A percentile compares a stretch with the other conserved stretches of the same genome.
These are phyloP conservation scores for Serendipita sp. DNA, from an alignment of 768 basidiomycete genomes.

Conservation along the genomic window DNA sequence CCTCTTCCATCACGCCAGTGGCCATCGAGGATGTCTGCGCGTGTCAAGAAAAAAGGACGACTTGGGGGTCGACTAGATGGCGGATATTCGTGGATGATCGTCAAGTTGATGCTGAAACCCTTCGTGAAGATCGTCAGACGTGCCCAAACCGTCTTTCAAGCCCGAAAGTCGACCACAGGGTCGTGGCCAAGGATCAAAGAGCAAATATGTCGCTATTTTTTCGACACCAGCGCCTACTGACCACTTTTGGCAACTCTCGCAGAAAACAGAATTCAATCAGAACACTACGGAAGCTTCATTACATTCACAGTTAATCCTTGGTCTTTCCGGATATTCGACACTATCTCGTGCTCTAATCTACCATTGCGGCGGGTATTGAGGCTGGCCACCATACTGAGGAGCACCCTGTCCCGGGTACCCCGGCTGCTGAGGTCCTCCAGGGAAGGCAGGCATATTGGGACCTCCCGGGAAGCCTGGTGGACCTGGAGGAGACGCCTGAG, in stretches of 20 bases:
- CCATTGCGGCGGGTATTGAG: background rate
- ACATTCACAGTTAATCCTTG: background rate
- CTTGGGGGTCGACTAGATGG: background rate
- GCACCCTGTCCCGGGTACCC: background rate
- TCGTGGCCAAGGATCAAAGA: background rate
- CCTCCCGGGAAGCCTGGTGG: constrained; percentile 1
- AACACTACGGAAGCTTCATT: background rate
- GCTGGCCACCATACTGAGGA: background rate
- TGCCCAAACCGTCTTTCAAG: background rate
- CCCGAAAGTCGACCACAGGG: background rate
- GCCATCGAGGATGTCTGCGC: background rate
- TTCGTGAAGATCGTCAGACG: background rate
- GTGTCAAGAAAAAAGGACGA: background rate
- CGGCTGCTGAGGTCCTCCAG: background rate
- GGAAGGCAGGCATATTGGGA: background rate
- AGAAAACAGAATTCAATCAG: background rate
- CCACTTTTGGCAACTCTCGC: background rate
- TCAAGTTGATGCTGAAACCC: background rate
- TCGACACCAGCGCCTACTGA: background rate
- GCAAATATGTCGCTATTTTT: too few relatives aligned
- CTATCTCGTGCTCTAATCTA: background rate
- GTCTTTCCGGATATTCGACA: background rate
- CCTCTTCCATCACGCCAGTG: constrained; percentile 3
- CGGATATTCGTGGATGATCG: background rate
- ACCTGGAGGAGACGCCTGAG: background rate